Evolutionary conservation across 2,329 filamentous ascomycete genomes (phyloP).

Genomic region (Penicillium sclerotigenum): DNA sequence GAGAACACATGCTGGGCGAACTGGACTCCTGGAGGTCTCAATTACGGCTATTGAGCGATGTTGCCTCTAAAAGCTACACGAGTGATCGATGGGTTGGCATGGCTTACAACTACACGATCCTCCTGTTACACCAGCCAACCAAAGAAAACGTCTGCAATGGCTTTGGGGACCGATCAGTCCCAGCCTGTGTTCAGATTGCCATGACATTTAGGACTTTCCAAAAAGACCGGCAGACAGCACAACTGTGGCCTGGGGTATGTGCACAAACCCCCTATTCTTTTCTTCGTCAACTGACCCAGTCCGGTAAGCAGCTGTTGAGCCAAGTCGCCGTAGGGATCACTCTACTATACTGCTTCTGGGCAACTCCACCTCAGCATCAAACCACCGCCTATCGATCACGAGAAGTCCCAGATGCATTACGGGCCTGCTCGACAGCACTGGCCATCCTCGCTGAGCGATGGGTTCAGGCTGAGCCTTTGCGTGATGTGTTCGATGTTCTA

Average conservation of each 20-base stretch:
- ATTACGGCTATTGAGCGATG: slow-evolving; percentile 12
- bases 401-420: slow-evolving; percentile 11
- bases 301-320: slow-evolving; percentile 11
- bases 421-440: slow-evolving; percentile 14
- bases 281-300: not conserved
- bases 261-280: not conserved
- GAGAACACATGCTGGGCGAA: slow-evolving; percentile 15
- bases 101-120: slow-evolving; percentile 19
- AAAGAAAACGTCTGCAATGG: slow-evolving; percentile 8
- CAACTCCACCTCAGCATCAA: slow-evolving; percentile 8
- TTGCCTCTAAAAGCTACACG: slow-evolving; percentile 12
- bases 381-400: slow-evolving; percentile 1
- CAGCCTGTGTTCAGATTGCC: slow-evolving; percentile 11
- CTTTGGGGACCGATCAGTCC: slow-evolving; percentile 10
- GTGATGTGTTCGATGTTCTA: slow-evolving; percentile 15
- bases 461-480: slow-evolving; percentile 15
- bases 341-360: slow-evolving; percentile 19
- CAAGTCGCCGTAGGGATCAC: slow-evolving; percentile 16
- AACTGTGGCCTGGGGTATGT: slow-evolving; percentile 18
- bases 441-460: slow-evolving; percentile 17
- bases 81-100: slow-evolving; percentile 19
- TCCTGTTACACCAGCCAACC: slow-evolving; percentile 14
- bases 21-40: slow-evolving; percentile 15
- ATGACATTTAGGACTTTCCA: slow-evolving; percentile 18
- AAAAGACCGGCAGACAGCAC: slow-evolving; percentile 17